phyloP scores from a whole-genome alignment of 2,329 filamentous ascomycete genomes.

The Sphaerulina vaccinii region DNA sequence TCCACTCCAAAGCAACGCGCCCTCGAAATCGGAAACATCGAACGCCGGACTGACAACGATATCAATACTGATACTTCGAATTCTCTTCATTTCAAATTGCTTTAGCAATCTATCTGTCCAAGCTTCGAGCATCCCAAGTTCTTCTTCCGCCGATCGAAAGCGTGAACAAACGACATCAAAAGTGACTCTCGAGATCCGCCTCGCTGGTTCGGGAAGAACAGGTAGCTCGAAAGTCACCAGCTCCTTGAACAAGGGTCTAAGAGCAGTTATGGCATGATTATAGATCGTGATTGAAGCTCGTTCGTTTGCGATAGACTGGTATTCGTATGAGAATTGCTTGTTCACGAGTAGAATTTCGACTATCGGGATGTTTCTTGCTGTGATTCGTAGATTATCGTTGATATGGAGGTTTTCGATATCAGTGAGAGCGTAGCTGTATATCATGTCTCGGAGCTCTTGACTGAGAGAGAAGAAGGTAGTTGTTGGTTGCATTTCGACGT shows the following conservation, averaged over 20 bases:
- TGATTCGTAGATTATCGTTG: not conserved
- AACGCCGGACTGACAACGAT: not conserved
- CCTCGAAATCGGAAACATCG: conserved; percentile 6
- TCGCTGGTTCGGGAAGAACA: not conserved
- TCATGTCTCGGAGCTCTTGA: conserved; percentile 17
- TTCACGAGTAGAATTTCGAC: conserved; percentile 7
- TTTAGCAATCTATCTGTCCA: conserved; percentile 7
- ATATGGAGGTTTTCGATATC: not conserved
- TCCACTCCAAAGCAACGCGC: conserved; percentile 16
- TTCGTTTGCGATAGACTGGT: conserved; percentile 1
- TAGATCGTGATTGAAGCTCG: conserved; percentile 1
- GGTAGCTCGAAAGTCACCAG: conserved; percentile 7
- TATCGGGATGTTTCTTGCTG: not conserved
- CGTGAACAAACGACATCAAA: conserved; percentile 7
- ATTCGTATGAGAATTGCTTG: conserved; percentile 12
- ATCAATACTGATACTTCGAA: conserved; percentile 9
- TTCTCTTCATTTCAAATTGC: conserved; percentile 1
- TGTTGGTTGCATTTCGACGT: not conserved
- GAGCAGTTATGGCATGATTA: not conserved
- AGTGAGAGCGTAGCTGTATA: conserved; percentile 11
- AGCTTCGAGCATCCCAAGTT: conserved; percentile 3
- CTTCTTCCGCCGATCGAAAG: not conserved
- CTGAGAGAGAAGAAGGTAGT: conserved; percentile 13
- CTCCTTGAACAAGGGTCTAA: too few species aligned
- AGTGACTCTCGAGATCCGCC: not conserved